Conservation (phyloP, 2,329 filamentous ascomycete genomes). For the Sporothrix euskadiensis region DNA sequence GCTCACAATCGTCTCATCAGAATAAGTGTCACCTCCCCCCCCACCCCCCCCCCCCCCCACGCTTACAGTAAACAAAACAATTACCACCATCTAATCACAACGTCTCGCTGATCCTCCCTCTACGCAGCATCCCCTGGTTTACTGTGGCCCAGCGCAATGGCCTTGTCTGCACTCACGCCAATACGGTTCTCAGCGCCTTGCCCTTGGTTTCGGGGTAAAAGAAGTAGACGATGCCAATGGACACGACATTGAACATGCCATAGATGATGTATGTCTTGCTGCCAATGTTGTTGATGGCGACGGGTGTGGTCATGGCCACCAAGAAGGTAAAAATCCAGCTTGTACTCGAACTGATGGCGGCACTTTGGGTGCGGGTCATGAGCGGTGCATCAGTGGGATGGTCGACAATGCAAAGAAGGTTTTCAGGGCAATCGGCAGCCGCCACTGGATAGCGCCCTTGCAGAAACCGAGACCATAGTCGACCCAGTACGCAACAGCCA, state of each 20-base stretch:
- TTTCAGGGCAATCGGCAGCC: constrained; percentile 29
- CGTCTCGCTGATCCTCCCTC: background rate
- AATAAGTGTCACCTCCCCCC: no score
- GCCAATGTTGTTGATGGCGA: constrained; percentile 53
- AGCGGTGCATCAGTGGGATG: constrained; percentile 38
- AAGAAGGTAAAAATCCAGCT: constrained; percentile 55
- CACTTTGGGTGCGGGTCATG: constrained; percentile 17
- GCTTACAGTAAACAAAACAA: no score
- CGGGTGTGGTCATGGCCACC: constrained; percentile 47
- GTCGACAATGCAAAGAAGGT: constrained; percentile 39
- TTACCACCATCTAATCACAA: no score
- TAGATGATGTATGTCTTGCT: constrained; percentile 39
- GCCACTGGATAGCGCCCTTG: constrained; percentile 14
- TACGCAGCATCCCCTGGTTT: background rate
- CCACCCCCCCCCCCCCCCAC: no score
- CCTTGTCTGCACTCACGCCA: background rate
- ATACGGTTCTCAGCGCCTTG: constrained; percentile 18
- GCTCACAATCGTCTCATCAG: no score
- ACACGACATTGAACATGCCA: constrained; percentile 23
- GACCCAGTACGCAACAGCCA: constrained; percentile 34
- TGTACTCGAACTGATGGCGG: constrained; percentile 43
- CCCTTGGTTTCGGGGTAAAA: constrained; percentile 50
- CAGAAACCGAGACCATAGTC: constrained; percentile 24
- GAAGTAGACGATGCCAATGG: constrained; percentile 48
- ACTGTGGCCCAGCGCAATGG: background rate